These are phyloP conservation scores for Phytophthora multivora DNA, from an alignment of 352 stramenopile species.

Conservation along the genomic window DNA sequence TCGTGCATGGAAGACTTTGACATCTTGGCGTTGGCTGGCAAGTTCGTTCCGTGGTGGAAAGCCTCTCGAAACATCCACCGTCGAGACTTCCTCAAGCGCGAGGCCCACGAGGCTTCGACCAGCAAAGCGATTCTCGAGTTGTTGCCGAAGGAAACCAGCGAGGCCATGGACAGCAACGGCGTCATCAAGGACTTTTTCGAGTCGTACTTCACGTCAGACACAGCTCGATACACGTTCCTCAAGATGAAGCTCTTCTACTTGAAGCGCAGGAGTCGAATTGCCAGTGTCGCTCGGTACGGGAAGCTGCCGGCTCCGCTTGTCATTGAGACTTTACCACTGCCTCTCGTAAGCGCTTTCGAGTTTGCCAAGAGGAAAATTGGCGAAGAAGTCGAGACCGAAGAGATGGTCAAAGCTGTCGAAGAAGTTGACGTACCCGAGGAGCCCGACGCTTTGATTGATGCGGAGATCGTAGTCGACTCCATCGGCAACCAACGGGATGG, in stretches of 20 bases:
- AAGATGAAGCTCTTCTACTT: constrained; percentile 58
- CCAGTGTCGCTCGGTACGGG: constrained; percentile 44
- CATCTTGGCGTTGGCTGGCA: constrained; percentile 45
- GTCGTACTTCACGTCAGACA: constrained; percentile 52
- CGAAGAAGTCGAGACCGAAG: constrained; percentile 14
- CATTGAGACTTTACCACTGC: constrained; percentile 44
- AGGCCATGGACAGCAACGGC: constrained; percentile 7
- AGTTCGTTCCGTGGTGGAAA: constrained; percentile 70
- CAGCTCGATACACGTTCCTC: constrained; percentile 49
- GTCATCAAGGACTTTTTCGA: constrained; percentile 41
- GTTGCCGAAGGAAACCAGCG: constrained; percentile 30
- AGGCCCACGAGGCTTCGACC: constrained; percentile 47
- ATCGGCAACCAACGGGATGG: constrained; percentile 19
- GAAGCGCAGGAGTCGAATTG: constrained; percentile 44
- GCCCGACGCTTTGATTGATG: not conserved
- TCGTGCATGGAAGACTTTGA: constrained; percentile 48
- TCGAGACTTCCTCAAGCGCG: constrained; percentile 53
- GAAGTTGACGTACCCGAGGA: constrained; percentile 16
- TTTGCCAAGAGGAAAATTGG: constrained; percentile 29
- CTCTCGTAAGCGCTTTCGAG: constrained; percentile 34
- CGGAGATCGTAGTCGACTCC: constrained; percentile 2
- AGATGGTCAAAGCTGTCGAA: constrained; percentile 15
- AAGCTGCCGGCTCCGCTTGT: constrained; percentile 53
- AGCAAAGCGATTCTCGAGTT: constrained; percentile 44
- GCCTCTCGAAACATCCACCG: constrained; percentile 52